Conservation (phyloP, 2,329 filamentous ascomycete species). For the Byssothecium circinans region DNA sequence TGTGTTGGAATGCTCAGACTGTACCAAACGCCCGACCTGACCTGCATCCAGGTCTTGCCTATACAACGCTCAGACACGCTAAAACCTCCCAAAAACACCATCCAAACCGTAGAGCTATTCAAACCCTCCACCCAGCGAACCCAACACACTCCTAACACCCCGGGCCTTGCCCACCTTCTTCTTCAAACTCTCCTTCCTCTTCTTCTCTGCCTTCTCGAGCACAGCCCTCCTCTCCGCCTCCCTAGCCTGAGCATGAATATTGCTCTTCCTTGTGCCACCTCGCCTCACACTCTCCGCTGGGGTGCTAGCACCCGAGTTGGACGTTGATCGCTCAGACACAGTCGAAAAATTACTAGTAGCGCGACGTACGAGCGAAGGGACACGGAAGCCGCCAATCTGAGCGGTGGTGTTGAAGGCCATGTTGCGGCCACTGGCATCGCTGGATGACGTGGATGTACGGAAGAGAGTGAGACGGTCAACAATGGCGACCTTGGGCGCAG, state of each 20-base stretch:
- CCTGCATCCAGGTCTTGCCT: too few relatives aligned
- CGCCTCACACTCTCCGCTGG: slow-evolving; percentile 45
- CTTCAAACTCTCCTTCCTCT: slow-evolving; percentile 53
- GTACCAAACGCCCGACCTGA: too few relatives aligned
- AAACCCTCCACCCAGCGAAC: slow-evolving; percentile 38
- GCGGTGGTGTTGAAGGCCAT: slow-evolving; percentile 55
- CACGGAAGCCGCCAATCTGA: slow-evolving; percentile 56
- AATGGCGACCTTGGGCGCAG: slow-evolving; percentile 47
- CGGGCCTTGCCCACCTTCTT: slow-evolving; percentile 43
- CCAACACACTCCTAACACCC: slow-evolving; percentile 37
- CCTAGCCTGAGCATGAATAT: slow-evolving; percentile 61
- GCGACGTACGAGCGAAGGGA: slow-evolving; percentile 70
- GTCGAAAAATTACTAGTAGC: slow-evolving; percentile 63
- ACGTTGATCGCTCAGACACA: slow-evolving; percentile 29
- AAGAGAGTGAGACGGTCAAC: slow-evolving; percentile 76
- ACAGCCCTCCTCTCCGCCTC: slow-evolving; percentile 58
- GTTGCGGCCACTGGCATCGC: slow-evolving; percentile 32
- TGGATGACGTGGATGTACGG: slow-evolving; percentile 48
- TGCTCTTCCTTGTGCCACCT: slow-evolving; percentile 60
- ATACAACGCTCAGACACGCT: too few relatives aligned
- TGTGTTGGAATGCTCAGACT: too few relatives aligned
- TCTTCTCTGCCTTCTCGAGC: slow-evolving; percentile 55
- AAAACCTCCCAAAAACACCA: too few relatives aligned
- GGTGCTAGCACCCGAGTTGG: slow-evolving; percentile 34
- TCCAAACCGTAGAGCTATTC: too few relatives aligned